Percentiles rank a stretch among this genome's conserved stretches.
Evolutionary conservation across 2,329 filamentous ascomycete species (phyloP).

Genomic region (Aspergillus novoparasiticus): DNA sequence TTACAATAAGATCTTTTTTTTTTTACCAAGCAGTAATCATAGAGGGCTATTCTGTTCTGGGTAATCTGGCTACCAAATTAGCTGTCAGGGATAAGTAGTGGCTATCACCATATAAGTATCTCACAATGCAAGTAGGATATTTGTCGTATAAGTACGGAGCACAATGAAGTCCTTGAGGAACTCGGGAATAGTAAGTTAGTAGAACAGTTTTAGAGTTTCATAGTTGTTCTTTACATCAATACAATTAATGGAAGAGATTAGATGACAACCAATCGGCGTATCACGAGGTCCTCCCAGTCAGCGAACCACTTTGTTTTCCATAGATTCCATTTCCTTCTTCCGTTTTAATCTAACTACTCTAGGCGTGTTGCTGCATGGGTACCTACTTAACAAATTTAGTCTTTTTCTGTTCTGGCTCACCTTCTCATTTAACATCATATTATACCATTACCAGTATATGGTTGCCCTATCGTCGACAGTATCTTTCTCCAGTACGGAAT

Average conservation of each 20-base stretch:
- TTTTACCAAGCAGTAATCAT: neutral
- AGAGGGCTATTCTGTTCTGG: neutral
- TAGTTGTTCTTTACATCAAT: neutral
- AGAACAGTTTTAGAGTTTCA: neutral
- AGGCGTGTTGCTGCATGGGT: neutral
- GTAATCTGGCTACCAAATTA: neutral
- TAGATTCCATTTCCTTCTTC: no score
- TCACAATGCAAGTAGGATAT: neutral
- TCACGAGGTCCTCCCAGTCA: constrained; percentile 15
- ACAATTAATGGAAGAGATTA: neutral
- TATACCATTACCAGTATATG: neutral
- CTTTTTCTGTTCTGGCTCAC: neutral
- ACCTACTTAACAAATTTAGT: neutral
- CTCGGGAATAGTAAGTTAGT: neutral
- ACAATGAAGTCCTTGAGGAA: no score
- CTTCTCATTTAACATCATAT: neutral
- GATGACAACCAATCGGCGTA: constrained; percentile 22
- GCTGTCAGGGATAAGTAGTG: neutral
- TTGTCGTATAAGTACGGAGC: neutral
- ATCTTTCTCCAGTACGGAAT: neutral
- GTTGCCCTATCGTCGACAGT: neutral
- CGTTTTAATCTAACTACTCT: neutral
- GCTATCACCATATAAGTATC: neutral
- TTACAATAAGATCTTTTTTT: neutral
- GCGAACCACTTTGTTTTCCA: no score